Base-by-base conservation (phyloP, 768 basidiomycete genomes). In the Mycena vitilis region DNA sequence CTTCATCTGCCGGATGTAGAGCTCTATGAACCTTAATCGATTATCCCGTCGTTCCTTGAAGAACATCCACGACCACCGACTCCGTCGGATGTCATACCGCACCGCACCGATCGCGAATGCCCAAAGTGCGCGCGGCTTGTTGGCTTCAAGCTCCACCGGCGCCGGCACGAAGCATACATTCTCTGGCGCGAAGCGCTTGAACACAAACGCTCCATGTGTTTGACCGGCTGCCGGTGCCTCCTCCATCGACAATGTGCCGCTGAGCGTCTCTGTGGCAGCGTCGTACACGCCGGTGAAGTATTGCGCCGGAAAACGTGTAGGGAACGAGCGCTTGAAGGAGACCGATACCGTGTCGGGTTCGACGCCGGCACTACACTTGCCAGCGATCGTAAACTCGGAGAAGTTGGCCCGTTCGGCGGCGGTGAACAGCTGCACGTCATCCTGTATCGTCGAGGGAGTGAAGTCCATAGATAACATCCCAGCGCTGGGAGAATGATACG, bases 111-210 rank as follows among this genome's bases (percentile, higher is more conserved):
- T 74, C 13, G 80, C 80, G 52, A 73, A 80, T 8, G 48, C 63
- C 80, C 78, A 81, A n/a, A 75, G 57, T 9, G 77, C 75, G 13
- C 73, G 74, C 6, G 78, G n/a, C 58, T 68, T 73, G 63, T 75
- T 75, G 12, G 58, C 52, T 25, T 57, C 49, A 22, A 78, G 66
- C 40, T 70, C 73, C 12, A 67, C 49, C 22, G 77, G 73, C 3
- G 73, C 58, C 3, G 79, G 78, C 34, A 69, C 65, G 48, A 75
- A 75, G 8, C 74, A 61, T 34, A 78, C 56, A 36, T 74, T 47
- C 37, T 69, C 69, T 12, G 78, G 73, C 6, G 67, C 38, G 11
- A 72, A 69, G 9, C 73, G 65, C 60, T 74, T 76, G 64, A 78
- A 74, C 49, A 77, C 60, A 59, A 78, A 78, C 1, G 51, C 61